Conservation (phyloP, 495 filamentous ascomycete genomes). For the Neurospora cerealis region DNA sequence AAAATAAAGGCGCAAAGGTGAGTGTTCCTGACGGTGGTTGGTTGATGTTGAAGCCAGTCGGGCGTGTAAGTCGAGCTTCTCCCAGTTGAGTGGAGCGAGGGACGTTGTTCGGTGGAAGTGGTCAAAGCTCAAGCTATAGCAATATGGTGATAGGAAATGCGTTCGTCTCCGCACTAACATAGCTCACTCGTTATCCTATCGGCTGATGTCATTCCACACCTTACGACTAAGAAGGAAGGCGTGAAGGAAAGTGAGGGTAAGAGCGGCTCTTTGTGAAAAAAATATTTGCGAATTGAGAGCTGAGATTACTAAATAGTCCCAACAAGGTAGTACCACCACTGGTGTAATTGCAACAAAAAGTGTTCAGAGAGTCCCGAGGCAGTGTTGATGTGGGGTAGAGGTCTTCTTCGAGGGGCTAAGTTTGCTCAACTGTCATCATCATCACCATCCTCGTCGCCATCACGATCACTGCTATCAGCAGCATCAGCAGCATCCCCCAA, state of each 20-base stretch:
- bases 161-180: not conserved
- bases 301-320: not conserved
- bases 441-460: constrained; percentile 6
- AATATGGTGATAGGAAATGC: not conserved
- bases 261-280: not conserved
- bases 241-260: not conserved
- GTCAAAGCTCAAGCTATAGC: not conserved
- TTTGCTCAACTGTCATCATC: constrained; percentile 14
- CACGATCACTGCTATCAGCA: constrained; percentile 1
- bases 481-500: constrained; percentile 8
- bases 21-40: not conserved
- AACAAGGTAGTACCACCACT: not conserved
- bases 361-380: not conserved
- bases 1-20: not conserved
- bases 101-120: not conserved
- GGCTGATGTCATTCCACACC: not conserved
- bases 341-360: not conserved
- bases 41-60: not conserved
- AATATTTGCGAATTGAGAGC: not conserved
- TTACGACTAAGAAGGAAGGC: not conserved
- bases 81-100: not conserved
- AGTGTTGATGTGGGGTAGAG: constrained; percentile 20
- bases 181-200: not conserved
- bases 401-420: constrained; percentile 15
- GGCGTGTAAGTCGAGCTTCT: not conserved